Percentiles rank a stretch among this genome's conserved stretches.
phyloP scores from a whole-genome alignment of 2,329 filamentous ascomycete species.

The Gyromitra esculenta region DNA sequence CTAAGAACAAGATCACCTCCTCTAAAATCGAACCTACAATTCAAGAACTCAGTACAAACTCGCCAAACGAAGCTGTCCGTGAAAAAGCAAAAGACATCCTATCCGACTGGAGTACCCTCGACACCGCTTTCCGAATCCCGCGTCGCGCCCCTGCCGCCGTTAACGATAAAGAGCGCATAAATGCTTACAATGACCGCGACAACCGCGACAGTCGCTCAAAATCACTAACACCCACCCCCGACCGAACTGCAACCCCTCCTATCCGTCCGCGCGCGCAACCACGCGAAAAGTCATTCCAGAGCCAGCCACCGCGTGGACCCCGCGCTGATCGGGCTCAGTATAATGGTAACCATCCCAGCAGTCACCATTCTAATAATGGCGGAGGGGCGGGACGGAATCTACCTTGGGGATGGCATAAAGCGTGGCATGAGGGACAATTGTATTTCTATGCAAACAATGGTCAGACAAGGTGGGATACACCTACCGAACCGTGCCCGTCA shows the following conservation, averaged over 20 bases:
- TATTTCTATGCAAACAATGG: slow-evolving; percentile 89
- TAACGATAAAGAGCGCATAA: slow-evolving; percentile 60
- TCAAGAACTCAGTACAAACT: slow-evolving; percentile 68
- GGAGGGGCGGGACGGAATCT: slow-evolving; percentile 36
- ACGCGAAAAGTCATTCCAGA: slow-evolving; percentile 51
- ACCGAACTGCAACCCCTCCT: slow-evolving; percentile 45
- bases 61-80: slow-evolving; percentile 78
- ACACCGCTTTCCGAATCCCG: slow-evolving; percentile 91
- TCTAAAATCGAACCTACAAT: slow-evolving; percentile 92
- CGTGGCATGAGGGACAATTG: slow-evolving; percentile 61
- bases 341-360: slow-evolving; percentile 42
- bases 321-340: slow-evolving; percentile 49
- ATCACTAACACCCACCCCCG: slow-evolving; percentile 44
- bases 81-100: slow-evolving; percentile 76
- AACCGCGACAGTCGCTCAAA: slow-evolving; percentile 48
- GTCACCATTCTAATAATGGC: slow-evolving; percentile 41
- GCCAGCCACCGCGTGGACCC: slow-evolving; percentile 51
- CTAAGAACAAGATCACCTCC: slow-evolving; percentile 95
- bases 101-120: slow-evolving; percentile 86
- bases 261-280: slow-evolving; percentile 37
- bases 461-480: slow-evolving; percentile 81
- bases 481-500: slow-evolving; percentile 69
- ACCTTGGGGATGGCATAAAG: slow-evolving; percentile 54
- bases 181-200: slow-evolving; percentile 46
- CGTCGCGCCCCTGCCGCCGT: slow-evolving; percentile 64